phyloP scores from a whole-genome alignment of 352 stramenopile species.

The Phytophthora quininea region DNA sequence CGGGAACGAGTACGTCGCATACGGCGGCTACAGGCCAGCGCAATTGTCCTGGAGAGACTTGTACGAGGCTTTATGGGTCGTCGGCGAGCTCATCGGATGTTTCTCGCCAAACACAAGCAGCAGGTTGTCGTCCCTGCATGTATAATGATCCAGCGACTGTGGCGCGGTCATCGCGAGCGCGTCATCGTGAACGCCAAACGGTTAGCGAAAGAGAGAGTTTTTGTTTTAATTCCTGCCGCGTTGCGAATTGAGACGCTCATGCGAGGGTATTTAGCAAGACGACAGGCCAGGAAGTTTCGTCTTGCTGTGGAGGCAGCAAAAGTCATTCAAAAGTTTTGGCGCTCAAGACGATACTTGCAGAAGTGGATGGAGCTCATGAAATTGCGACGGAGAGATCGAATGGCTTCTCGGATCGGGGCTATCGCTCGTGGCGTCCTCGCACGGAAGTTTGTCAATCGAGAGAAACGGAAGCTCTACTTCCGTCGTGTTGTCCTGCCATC shows the following conservation, averaged over 20 bases:
- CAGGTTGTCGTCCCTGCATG: constrained; percentile 53
- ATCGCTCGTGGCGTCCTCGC: constrained; percentile 65
- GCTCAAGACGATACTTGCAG: constrained; percentile 42
- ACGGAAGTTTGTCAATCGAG: constrained; percentile 57
- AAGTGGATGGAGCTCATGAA: constrained; percentile 65
- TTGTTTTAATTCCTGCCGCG: constrained; percentile 56
- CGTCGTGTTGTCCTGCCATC: constrained; percentile 55
- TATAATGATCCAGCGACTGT: constrained; percentile 58
- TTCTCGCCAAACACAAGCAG: constrained; percentile 46
- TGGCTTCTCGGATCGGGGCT: constrained; percentile 69
- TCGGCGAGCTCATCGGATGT: constrained; percentile 45
- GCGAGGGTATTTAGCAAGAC: constrained; percentile 62
- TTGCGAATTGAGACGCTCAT: constrained; percentile 56
- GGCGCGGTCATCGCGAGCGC: constrained; percentile 51
- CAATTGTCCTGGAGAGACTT: constrained; percentile 54
- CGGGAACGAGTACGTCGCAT: constrained; percentile 51
- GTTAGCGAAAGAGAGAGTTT: constrained; percentile 28
- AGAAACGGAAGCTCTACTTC: constrained; percentile 50
- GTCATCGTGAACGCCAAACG: constrained; percentile 37
- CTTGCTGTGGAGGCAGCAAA: constrained; percentile 32
- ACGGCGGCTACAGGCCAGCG: constrained; percentile 45
- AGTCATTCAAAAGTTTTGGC: constrained; percentile 63
- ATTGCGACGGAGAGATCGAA: constrained; percentile 48
- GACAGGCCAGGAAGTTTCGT: constrained; percentile 37
- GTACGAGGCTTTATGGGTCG: constrained; percentile 68